Evolutionary conservation across 305 asterid species (phyloP).

Genomic region (Euphrasia arctica): DNA sequence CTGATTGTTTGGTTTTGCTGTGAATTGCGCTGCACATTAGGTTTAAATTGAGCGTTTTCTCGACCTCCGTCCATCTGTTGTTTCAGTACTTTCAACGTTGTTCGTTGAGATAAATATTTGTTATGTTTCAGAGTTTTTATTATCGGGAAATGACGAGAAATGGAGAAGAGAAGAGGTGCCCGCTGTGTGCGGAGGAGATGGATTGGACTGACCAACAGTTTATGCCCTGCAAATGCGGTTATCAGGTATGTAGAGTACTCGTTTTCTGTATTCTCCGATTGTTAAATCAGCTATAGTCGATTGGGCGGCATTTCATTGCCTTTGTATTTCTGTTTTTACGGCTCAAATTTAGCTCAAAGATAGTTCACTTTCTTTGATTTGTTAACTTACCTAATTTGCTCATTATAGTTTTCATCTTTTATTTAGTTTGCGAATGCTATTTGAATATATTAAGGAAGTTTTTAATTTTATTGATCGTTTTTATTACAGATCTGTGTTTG

Average conservation of each 20-base stretch:
- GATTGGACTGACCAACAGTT: conserved; percentile 98
- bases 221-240: conserved; percentile 91
- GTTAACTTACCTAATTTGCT: background rate
- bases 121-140: conserved; percentile 26
- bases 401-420: background rate
- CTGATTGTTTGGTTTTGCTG: background rate
- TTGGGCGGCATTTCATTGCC: no score
- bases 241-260: conserved; percentile 46
- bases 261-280: background rate
- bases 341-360: no score
- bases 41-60: conserved; percentile 8
- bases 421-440: conserved; percentile 7
- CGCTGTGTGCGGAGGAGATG: conserved; percentile 97
- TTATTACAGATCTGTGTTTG: conserved; percentile 77
- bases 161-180: conserved; percentile 95
- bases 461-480: conserved; percentile 14
- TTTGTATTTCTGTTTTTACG: no score
- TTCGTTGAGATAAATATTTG: conserved; percentile 5
- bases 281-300: background rate
- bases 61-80: background rate
- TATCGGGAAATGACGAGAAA: conserved; percentile 53
- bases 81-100: background rate
- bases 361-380: conserved; percentile 6
- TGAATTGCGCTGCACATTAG: conserved; percentile 26
- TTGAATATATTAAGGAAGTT: conserved; percentile 17